Evolutionary conservation across 129 eudicot species (phyloP).

Genomic region (Helianthus tuberosus): DNA sequence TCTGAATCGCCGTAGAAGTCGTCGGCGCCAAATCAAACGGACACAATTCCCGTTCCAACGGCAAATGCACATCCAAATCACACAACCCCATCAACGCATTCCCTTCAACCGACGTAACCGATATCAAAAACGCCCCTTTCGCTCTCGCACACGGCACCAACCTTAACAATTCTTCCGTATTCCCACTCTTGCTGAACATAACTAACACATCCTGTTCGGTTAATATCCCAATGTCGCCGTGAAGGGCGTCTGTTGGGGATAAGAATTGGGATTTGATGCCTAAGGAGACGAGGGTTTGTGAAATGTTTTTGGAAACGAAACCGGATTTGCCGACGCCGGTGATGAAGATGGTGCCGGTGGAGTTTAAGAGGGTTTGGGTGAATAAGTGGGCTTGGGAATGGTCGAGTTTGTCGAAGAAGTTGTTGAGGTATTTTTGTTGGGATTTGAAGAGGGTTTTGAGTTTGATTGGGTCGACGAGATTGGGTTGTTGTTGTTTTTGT

Average conservation of each 20-base stretch:
- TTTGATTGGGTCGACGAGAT: slow-evolving; percentile 42
- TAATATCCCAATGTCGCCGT: slow-evolving; percentile 87
- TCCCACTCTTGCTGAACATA: slow-evolving; percentile 86
- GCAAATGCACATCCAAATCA: slow-evolving; percentile 92
- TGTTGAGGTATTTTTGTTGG: slow-evolving; percentile 84
- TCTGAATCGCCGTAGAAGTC: slow-evolving; percentile 93
- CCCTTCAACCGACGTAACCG: slow-evolving; percentile 68
- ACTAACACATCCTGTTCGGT: slow-evolving; percentile 51
- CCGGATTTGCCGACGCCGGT: slow-evolving; percentile 97
- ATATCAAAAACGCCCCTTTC: slow-evolving; percentile 78
- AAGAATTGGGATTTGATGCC: slow-evolving; percentile 71
- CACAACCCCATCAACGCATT: slow-evolving; percentile 64
- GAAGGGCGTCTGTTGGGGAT: slow-evolving; percentile 87
- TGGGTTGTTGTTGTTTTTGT: slow-evolving; percentile 27
- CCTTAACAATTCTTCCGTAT: slow-evolving; percentile 68
- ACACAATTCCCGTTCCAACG: slow-evolving; percentile 88
- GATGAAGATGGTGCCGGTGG: slow-evolving; percentile 77
- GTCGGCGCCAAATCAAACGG: slow-evolving; percentile 95
- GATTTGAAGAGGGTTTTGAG: slow-evolving; percentile 72
- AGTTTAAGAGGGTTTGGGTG: slow-evolving; percentile 76
- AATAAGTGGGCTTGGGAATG: slow-evolving; percentile 68
- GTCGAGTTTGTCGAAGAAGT: slow-evolving; percentile 79
- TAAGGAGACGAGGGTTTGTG: slow-evolving; percentile 89
- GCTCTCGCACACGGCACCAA: slow-evolving; percentile 90
- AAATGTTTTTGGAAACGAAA: slow-evolving; percentile 87